These are phyloP conservation scores for Adansonia grandidieri DNA, from an alignment of 441 rosid species.

Conservation along the genomic window DNA sequence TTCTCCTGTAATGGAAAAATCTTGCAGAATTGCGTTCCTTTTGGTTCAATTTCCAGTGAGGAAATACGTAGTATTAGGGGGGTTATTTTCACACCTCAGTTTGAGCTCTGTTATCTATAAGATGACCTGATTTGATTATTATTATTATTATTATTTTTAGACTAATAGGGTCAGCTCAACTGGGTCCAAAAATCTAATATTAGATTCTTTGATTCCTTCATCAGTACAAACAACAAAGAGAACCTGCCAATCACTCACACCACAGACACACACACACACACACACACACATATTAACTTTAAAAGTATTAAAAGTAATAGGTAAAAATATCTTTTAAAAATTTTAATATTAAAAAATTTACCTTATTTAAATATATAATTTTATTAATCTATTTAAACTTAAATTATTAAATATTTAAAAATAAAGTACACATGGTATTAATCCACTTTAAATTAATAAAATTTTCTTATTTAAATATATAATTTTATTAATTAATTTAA, in stretches of 20 bases:
- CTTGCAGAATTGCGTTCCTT: constrained; percentile 27
- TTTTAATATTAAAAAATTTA: too few species aligned
- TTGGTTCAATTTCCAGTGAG: constrained; percentile 27
- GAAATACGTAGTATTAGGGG: background rate
- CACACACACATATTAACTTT: too few species aligned
- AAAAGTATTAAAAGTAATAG: too few species aligned
- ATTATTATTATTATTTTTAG: too few species aligned
- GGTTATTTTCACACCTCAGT: constrained; percentile 15
- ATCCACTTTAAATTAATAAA: too few species aligned
- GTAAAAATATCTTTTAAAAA: too few species aligned
- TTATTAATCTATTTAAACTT: too few species aligned
- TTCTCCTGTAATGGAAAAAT: constrained; percentile 39
- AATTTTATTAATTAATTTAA: too few species aligned
- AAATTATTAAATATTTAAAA: too few species aligned
- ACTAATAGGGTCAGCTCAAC: background rate
- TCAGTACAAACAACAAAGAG: constrained; percentile 74
- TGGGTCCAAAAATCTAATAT: constrained; percentile 54
- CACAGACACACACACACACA: background rate
- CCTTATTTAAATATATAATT: too few species aligned
- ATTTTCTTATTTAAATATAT: too few species aligned
- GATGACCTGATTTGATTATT: constrained; percentile 24
- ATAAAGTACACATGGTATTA: too few species aligned
- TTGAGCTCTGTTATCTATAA: constrained; percentile 15
- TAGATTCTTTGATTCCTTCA: constrained; percentile 81
- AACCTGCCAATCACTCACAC: constrained; percentile 68